These are phyloP conservation scores for Mrakia gelida DNA, from an alignment of 768 basidiomycete genomes.

Conservation along the genomic window DNA sequence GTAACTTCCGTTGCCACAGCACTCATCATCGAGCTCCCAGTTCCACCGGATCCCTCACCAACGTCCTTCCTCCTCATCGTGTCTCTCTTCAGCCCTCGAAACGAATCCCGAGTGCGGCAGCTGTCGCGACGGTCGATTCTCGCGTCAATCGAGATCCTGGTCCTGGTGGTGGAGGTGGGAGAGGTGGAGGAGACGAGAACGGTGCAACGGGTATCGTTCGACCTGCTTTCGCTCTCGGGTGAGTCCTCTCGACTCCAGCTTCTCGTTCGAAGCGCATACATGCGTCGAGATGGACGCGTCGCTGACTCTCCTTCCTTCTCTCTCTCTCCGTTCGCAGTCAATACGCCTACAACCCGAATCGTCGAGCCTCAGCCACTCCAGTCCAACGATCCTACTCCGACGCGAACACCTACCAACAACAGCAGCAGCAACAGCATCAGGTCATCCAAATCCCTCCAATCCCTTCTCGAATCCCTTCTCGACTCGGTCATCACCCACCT, in stretches of 20 bases:
- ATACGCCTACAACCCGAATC: slow-evolving; percentile 4
- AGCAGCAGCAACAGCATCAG: background rate
- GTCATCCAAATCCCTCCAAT: background rate
- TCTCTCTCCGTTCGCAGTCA: background rate
- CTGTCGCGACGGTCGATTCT: background rate
- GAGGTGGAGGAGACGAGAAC: background rate
- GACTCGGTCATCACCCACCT: background rate
- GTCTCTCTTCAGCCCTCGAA: slow-evolving; percentile 3
- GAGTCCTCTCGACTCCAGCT: background rate
- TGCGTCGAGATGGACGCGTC: background rate
- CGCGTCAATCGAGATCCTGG: background rate
- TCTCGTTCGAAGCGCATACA: background rate
- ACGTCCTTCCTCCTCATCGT: slow-evolving; percentile 1
- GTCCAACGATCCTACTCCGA: background rate
- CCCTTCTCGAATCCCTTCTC: background rate
- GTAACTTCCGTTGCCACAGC: background rate
- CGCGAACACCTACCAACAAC: background rate
- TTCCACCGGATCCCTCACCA: background rate
- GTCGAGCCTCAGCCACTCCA: background rate
- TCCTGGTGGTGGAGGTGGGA: background rate
- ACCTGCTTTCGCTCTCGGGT: background rate
- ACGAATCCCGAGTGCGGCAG: background rate
- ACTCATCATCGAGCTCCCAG: background rate
- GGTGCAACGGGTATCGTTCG: background rate
- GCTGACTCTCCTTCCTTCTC: background rate